phyloP scores from a whole-genome alignment of 345 rosid genomes.

The Geranium brycei region DNA sequence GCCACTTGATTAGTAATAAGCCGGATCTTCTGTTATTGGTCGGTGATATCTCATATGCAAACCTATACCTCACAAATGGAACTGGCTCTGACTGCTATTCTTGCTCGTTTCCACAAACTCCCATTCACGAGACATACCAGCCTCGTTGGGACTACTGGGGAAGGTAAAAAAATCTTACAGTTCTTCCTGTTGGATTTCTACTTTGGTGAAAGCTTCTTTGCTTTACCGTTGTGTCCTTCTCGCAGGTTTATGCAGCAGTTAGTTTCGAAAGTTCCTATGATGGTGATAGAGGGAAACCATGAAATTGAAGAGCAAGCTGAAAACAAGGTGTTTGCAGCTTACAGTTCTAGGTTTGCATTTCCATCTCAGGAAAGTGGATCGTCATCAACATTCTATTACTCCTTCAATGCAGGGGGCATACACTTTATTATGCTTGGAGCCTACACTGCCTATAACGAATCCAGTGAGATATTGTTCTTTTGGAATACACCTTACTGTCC shows the following conservation, averaged over 20 bases:
- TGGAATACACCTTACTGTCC: not conserved
- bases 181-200: not conserved
- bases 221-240: not conserved
- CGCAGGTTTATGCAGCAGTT: slow-evolving; percentile 71
- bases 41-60: slow-evolving; percentile 72
- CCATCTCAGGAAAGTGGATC: slow-evolving; percentile 71
- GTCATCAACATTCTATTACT: slow-evolving; percentile 58
- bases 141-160: slow-evolving; percentile 99
- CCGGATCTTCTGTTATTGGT: slow-evolving; percentile 74
- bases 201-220: not conserved
- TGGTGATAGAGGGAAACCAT: slow-evolving; percentile 87
- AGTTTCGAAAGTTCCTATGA: slow-evolving; percentile 55
- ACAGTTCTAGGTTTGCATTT: slow-evolving; percentile 72
- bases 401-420: slow-evolving; percentile 86
- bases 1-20: slow-evolving; percentile 47
- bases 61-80: slow-evolving; percentile 57
- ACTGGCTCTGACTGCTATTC: slow-evolving; percentile 40
- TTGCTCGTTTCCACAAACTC: slow-evolving; percentile 37
- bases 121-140: slow-evolving; percentile 67
- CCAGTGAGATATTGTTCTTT: not conserved
- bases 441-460: not conserved
- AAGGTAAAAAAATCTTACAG: slow-evolving; percentile 32
- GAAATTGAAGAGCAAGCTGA: slow-evolving; percentile 69
- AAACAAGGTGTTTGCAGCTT: slow-evolving; percentile 55
- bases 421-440: slow-evolving; percentile 85